Evolutionary conservation across 192 early-diverging fungal genomes (phyloP), one percentile per base, ranked within the genome.

Genomic region (Coemansia aciculifera): DNA sequence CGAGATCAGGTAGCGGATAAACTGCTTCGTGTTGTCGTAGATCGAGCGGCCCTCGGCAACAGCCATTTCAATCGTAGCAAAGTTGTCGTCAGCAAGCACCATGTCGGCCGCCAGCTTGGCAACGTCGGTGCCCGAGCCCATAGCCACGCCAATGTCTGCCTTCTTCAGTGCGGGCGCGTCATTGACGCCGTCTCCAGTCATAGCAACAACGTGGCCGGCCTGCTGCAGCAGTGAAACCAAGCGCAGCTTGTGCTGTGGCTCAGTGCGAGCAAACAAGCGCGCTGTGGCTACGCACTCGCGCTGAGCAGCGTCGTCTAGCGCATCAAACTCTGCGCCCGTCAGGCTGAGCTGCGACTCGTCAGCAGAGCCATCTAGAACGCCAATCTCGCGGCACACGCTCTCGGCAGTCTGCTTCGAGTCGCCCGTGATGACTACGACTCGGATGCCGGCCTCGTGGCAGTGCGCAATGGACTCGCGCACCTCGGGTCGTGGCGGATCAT

Each of bases 11-110:
- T 99, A 98, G 32, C 95, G 92, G 79, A 98, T 98, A 56, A 99
- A 98, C 85, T 98, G 95, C 87, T 98, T 98, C 34, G 96, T 98
- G 85, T 99, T 99, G 81, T 94, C 93, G 89, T 97, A 99, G 76
- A 99, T 98, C 59, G 88, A 87, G 43, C 98, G 91, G 59, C 98
- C 98, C 83, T 99, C 96, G 69, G 96, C 94, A 10, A 99, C 97
- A 12, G 98, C 98, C 67, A 88, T 89, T 68, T 95, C 95, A 56
- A 99, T 98, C 36, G 96, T 98, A 29, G 95, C 89, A 89, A 99
- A 99, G 90, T 99, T 98, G 84, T 98, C 94, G 83, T 99, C 95
- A 6, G 95, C 93, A 32, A 99, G 85, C 24, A 98, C 93, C 96
- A 99, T 98, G 78, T 98, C 98, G 44, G 92, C 91, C 7, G 98